Base-by-base conservation (phyloP, 805 yeast species). In the Nakazawaea anatomiae region DNA sequence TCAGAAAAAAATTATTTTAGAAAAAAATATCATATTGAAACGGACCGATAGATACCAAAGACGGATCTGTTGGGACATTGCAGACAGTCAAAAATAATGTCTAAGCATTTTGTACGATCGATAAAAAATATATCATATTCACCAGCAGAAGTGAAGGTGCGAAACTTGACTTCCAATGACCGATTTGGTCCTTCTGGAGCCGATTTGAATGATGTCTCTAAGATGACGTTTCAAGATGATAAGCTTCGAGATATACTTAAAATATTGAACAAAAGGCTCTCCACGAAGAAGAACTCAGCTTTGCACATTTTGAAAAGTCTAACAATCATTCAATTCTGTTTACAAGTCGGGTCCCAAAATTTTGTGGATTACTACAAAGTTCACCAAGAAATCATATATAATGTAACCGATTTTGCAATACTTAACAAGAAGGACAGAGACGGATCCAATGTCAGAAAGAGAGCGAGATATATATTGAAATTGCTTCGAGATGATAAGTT, bases 141-240 rank as follows among this genome's bases (percentile, higher is more conserved):
- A 7, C 35, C 39, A 1, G 18, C 28, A 2, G 53, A 51, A 44
- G 45, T 43, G 38, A 51, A 51, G 52, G 68, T 73, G 12, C 69
- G 63, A 53, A 65, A 68, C 25, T 80, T 83, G 7, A 80, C 85
- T 28, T 76, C 73, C 55, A 72, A 71, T 52, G 83, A 80, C 52
- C 68, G 73, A 1, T 67, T 73, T 57, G 83, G 86, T 1, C 85
- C 85, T 0, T 76, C 78, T 6, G 77, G 80, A n/a, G 67, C 74
- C 5, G 76, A 81, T 52, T 66, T 82, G 59, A 74, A 75, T 52
- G 80, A 79, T 46, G 63, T 82, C 2, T 72, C 84, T 0, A 63
- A 68, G 3, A 60, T 79, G 27, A 72, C 86, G 0, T 70, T 67
- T 50, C 63, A 71, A 45, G 54, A 68, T 12, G 67, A 65, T 53